Base-by-base conservation (phyloP, 352 stramenopile genomes). In the Globisporangium iwayamae region DNA sequence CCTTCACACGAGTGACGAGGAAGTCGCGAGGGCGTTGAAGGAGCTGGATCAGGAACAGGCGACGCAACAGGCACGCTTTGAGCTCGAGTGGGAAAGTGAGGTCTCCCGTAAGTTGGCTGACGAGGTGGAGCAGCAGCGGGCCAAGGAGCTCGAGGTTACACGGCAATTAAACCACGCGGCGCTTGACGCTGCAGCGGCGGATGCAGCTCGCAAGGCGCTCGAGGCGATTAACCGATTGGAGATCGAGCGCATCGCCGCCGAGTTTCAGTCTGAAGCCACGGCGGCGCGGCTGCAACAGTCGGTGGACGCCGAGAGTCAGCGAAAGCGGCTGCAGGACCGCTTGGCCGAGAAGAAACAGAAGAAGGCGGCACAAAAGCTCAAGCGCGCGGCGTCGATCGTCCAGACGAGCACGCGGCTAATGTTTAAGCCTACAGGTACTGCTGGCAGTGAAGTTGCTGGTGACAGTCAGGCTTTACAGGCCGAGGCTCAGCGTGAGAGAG, bases 391-490 rank as follows among this genome's bases (percentile, higher is more conserved):
- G 71, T 41, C 52, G 63, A 14, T 77, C 84, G 61, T 70, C 70
- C 13, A 72, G 79, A 90, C 70, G 79, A 91, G 54, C 71, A 70
- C 20, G 68, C 71, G 2, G 11, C 69, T 28, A 7, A 28, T 22
- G 28, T 9, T 22, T 2, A 39, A 56, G 28, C 50, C 28, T 36
- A 20, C 20, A 59, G 25, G 20, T 30, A 16, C 50, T 4, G 30
- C 51, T 30, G 62, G 28, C 8, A 20, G 13, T 13, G 25, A 28
- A 48, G 16, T 5, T 4, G 18, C 14, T 11, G 43, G 4, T 48
- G 43, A 20, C 4, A 20, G 43, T 48, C 43, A 48, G 43, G 1
- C 14, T 5, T 76, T 72, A 0, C 74, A 72, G 63, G 70, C 74
- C 52, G 52, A 73, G 32, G 71, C 78, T 36, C 52, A 71, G 11